A percentile compares a stretch with the other conserved stretches of the same genome.
Conservation (phyloP, 2,329 filamentous ascomycete genomes). For the Cryphonectria radicalis region DNA sequence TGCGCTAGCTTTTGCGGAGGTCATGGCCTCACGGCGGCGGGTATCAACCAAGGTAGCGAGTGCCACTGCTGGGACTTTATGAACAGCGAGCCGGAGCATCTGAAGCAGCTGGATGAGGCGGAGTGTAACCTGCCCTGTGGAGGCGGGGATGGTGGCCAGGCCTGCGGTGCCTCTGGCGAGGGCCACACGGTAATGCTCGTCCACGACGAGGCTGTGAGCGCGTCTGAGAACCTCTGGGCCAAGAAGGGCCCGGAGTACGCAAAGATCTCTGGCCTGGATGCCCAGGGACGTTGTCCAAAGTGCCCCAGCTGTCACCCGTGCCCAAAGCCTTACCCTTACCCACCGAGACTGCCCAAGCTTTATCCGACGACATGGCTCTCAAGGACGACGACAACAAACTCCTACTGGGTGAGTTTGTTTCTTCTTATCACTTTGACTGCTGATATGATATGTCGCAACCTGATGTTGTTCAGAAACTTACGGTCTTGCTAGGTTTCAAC, state of each 20-base stretch:
- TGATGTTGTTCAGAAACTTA: neutral
- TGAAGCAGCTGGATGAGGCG: neutral
- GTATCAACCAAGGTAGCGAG: neutral
- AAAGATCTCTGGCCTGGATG: neutral
- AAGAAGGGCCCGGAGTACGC: neutral
- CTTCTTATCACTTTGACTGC: neutral
- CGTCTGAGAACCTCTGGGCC: neutral
- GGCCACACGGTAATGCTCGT: neutral
- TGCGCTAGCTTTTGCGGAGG: slow-evolving; percentile 1
- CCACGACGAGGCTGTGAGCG: neutral
- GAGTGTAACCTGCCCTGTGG: neutral
- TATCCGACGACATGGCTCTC: neutral
- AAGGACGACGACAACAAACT: neutral
- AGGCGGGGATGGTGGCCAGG: neutral
- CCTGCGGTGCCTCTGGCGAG: neutral
- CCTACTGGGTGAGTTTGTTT: neutral
- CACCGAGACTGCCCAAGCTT: neutral
- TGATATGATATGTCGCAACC: neutral
- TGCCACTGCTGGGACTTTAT: slow-evolving; percentile 14
- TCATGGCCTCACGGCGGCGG: neutral
- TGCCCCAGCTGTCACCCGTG: slow-evolving; percentile 1
- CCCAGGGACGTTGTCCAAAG: neutral
- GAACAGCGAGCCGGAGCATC: neutral
- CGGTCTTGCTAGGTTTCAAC: neutral
- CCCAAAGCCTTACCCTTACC: slow-evolving; percentile 10